Evolutionary conservation across 805 yeast species (phyloP).

Genomic region (Lachancea sp.): DNA sequence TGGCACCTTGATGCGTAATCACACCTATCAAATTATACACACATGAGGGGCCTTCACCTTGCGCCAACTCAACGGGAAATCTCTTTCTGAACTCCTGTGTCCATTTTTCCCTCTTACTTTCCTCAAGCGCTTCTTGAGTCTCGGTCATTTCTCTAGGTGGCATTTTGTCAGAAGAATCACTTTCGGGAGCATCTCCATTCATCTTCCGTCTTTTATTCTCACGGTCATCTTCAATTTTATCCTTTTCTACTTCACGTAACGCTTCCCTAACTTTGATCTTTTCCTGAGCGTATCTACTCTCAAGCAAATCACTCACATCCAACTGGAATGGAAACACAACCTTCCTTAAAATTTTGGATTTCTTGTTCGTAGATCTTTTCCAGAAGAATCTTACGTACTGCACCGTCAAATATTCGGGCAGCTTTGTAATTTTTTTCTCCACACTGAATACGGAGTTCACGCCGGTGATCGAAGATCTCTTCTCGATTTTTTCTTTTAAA

Average conservation of each 20-base stretch:
- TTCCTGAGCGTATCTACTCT: slow-evolving; percentile 62
- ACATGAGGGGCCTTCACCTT: slow-evolving; percentile 79
- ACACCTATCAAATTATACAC: slow-evolving; percentile 78
- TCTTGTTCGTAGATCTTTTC: slow-evolving; percentile 86
- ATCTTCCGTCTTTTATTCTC: slow-evolving; percentile 56
- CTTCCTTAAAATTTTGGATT: slow-evolving; percentile 88
- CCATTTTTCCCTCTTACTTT: slow-evolving; percentile 49
- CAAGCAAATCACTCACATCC: slow-evolving; percentile 80
- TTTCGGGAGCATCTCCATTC: slow-evolving; percentile 13
- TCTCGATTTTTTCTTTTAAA: slow-evolving; percentile 69
- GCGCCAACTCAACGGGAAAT: slow-evolving; percentile 41
- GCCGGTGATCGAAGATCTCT: slow-evolving; percentile 63
- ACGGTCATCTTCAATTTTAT: slow-evolving; percentile 61
- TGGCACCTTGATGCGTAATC: slow-evolving; percentile 89
- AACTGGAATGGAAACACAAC: slow-evolving; percentile 92
- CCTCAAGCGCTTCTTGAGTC: slow-evolving; percentile 41
- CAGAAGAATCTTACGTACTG: slow-evolving; percentile 94
- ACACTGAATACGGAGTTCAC: slow-evolving; percentile 67
- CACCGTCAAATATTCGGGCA: slow-evolving; percentile 83
- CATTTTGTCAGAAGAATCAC: slow-evolving; percentile 19
- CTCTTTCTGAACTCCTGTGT: slow-evolving; percentile 38
- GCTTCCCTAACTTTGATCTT: slow-evolving; percentile 71
- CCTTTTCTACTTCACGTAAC: slow-evolving; percentile 68
- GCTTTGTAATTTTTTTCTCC: slow-evolving; percentile 51
- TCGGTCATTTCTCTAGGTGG: slow-evolving; percentile 51